Percentiles rank a stretch among this genome's conserved stretches.
phyloP scores from a whole-genome alignment of 257 asterid species.

The Catharanthus roseus region DNA sequence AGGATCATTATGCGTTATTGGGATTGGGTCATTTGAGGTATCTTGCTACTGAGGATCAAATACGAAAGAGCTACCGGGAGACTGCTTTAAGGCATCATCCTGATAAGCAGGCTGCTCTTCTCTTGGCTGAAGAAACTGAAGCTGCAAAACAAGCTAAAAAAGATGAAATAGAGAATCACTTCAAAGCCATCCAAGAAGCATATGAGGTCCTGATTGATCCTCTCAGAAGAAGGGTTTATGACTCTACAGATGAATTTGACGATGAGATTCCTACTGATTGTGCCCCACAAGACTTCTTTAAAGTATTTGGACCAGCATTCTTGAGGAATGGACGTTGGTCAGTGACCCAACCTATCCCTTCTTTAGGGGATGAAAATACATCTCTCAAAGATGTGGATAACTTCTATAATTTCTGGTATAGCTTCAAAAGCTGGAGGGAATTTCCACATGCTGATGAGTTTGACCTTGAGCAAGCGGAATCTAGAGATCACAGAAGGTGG shows the following conservation, averaged over 20 bases:
- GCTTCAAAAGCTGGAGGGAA: constrained; percentile 95
- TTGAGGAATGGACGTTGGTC: constrained; percentile 99
- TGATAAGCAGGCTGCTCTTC: constrained; percentile 85
- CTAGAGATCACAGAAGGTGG: constrained; percentile 95
- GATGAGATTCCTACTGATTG: constrained; percentile 86
- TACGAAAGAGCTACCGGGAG: constrained; percentile 80
- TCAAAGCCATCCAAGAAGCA: constrained; percentile 89
- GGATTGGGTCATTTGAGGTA: constrained; percentile 91
- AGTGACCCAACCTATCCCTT: constrained; percentile 57
- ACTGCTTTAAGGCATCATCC: constrained; percentile 92
- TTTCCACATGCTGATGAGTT: constrained; percentile 95
- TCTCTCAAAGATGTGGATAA: constrained; percentile 59
- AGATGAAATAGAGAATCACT: constrained; percentile 84
- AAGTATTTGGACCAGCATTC: constrained; percentile 94
- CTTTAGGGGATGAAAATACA: constrained; percentile 72
- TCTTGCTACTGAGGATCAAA: constrained; percentile 97
- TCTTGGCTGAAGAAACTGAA: constrained; percentile 83
- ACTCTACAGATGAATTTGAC: constrained; percentile 96
- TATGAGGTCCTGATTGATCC: constrained; percentile 91
- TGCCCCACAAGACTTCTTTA: constrained; percentile 84
- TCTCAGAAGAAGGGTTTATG: constrained; percentile 82
- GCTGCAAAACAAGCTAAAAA: constrained; percentile 81
- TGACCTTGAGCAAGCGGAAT: constrained; percentile 92
- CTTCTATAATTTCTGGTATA: constrained; percentile 87
- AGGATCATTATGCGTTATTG: constrained; percentile 89